These are phyloP conservation scores for Naganishia cerealis DNA, from an alignment of 1,284 basidiomycete species.

Conservation along the genomic window DNA sequence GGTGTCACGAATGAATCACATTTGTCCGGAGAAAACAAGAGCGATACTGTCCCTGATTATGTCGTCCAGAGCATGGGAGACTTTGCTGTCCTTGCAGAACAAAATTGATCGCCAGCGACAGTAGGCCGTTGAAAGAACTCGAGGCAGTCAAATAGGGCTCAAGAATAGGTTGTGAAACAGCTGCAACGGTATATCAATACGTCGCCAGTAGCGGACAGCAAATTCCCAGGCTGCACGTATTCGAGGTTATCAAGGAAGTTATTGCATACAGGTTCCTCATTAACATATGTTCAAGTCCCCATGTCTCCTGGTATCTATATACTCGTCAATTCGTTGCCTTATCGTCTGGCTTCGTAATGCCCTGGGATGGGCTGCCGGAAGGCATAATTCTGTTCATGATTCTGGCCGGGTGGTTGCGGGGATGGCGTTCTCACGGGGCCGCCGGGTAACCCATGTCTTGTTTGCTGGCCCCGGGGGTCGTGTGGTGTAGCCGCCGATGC, in stretches of 20 bases:
- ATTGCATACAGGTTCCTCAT: conserved; percentile 1
- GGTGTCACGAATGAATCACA: conserved; percentile 72
- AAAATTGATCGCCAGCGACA: neutral
- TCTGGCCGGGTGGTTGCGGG: conserved; percentile 13
- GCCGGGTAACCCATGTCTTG: conserved; percentile 8
- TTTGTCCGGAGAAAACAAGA: conserved; percentile 69
- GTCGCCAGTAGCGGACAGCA: neutral
- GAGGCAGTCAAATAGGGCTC: too few species aligned
- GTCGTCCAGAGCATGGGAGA: conserved; percentile 77
- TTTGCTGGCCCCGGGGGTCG: conserved; percentile 14
- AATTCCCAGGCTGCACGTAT: neutral
- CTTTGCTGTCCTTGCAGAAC: conserved; percentile 55
- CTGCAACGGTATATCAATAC: neutral
- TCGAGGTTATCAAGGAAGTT: conserved; percentile 9
- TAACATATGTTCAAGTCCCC: neutral
- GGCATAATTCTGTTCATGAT: conserved; percentile 8
- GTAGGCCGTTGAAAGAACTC: neutral
- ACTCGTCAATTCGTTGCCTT: neutral
- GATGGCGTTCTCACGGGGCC: conserved; percentile 8
- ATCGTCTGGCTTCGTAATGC: conserved; percentile 24
- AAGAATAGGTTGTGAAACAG: too few species aligned
- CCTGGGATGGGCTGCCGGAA: conserved; percentile 20
- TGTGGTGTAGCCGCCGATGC: conserved; percentile 4
- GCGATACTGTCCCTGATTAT: conserved; percentile 73
- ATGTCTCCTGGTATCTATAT: conserved; percentile 11